Evolutionary conservation across 306 rosid species (phyloP).

Genomic region (Ammopiptanthus mongolicus): DNA sequence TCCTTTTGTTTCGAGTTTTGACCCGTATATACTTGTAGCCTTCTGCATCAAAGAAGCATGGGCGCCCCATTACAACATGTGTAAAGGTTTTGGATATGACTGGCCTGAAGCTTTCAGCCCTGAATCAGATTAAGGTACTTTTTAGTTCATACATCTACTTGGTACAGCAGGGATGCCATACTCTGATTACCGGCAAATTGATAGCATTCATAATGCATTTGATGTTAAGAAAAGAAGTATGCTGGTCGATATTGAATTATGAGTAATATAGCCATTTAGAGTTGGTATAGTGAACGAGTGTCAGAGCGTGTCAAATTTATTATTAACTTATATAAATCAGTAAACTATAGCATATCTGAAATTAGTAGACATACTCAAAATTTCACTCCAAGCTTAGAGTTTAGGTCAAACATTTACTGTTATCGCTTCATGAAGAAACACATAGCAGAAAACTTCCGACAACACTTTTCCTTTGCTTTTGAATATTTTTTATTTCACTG

Average conservation of each 20-base stretch:
- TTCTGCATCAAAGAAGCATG: slow-evolving; percentile 76
- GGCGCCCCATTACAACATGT: slow-evolving; percentile 67
- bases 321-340: neutral
- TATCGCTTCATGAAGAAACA: neutral
- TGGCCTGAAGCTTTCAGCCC: slow-evolving; percentile 85
- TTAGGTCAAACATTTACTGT: neutral
- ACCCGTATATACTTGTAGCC: slow-evolving; percentile 52
- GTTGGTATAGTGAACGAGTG: neutral
- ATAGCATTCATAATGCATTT: neutral
- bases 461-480: neutral
- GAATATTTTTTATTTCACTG: neutral
- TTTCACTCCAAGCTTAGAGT: neutral
- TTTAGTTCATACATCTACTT: neutral
- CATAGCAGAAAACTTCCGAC: neutral
- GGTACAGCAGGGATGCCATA: neutral
- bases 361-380: neutral
- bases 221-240: neutral
- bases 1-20: slow-evolving; percentile 28
- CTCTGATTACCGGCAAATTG: neutral
- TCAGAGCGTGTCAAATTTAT: neutral
- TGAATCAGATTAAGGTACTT: slow-evolving; percentile 80
- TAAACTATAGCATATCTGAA: neutral
- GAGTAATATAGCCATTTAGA: neutral
- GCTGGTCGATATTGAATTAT: neutral
- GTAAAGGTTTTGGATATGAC: slow-evolving; percentile 96